Percentiles rank a stretch among this genome's conserved stretches.
Evolutionary conservation across 495 filamentous ascomycete genomes (phyloP).

Genomic region (Xylaria grammica): DNA sequence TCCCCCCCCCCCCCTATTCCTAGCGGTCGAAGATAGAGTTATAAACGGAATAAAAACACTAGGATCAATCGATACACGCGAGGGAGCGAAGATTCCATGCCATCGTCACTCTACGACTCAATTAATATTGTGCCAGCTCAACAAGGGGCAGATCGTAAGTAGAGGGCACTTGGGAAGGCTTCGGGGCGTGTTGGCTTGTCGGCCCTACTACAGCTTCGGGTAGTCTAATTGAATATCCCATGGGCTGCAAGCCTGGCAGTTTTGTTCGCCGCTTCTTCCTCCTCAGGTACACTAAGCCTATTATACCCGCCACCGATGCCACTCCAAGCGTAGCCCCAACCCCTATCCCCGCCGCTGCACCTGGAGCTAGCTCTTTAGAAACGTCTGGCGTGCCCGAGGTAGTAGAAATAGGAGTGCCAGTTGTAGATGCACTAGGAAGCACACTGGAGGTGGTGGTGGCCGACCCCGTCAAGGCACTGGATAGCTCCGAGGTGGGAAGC

Average conservation of each 20-base stretch:
- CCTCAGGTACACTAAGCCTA: neutral
- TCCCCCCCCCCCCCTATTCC: too few relatives aligned
- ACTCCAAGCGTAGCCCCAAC: slow-evolving; percentile 8
- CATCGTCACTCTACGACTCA: too few relatives aligned
- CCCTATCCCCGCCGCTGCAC: slow-evolving; percentile 5
- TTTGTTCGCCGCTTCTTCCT: neutral
- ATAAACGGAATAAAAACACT: too few relatives aligned
- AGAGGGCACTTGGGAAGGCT: neutral
- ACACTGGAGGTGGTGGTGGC: neutral
- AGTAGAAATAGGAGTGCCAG: neutral
- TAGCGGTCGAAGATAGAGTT: too few relatives aligned
- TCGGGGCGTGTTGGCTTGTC: neutral
- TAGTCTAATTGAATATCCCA: neutral
- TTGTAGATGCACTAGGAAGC: neutral
- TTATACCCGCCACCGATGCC: neutral
- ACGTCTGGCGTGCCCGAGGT: neutral
- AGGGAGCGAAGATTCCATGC: too few relatives aligned
- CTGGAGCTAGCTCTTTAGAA: neutral
- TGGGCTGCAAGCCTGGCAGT: neutral
- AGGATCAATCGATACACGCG: too few relatives aligned
- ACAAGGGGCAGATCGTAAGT: neutral
- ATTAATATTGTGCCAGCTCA: neutral
- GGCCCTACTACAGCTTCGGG: neutral
- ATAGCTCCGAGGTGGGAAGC: too few relatives aligned
- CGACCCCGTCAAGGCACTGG: too few relatives aligned